Evolutionary conservation across 176 grass and related monocot species (phyloP).

Genomic region (Avena sativa): DNA sequence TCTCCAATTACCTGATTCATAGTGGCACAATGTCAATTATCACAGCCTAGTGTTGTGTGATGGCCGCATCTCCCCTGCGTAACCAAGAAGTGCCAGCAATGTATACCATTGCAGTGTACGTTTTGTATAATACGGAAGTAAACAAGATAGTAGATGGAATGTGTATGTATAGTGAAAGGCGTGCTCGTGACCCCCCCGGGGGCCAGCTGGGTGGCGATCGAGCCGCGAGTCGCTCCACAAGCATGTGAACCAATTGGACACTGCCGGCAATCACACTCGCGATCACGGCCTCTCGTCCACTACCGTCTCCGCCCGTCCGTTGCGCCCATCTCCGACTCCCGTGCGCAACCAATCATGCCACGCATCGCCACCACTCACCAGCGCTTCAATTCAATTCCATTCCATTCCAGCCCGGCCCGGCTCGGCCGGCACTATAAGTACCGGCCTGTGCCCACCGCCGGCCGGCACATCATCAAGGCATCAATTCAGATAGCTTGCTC

Average conservation of each 20-base stretch:
- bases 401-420: background rate
- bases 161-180: background rate
- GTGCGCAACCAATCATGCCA: background rate
- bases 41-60: too few species aligned
- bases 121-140: too few species aligned
- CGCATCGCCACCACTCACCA: background rate
- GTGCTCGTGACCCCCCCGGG: background rate
- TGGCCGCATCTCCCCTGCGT: too few species aligned
- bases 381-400: background rate
- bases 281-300: background rate
- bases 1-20: too few species aligned
- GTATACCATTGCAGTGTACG: too few species aligned
- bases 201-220: background rate
- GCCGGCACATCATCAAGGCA: conserved; percentile 6
- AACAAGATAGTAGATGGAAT: background rate
- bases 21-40: too few species aligned
- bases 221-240: background rate
- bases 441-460: background rate
- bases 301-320: background rate
- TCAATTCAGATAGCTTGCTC: background rate
- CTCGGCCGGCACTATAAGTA: conserved; percentile 13
- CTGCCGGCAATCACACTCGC: conserved; percentile 9
- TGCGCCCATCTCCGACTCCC: too few species aligned
- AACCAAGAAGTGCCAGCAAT: too few species aligned
- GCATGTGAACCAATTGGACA: conserved; percentile 19